Conservation (phyloP, 306 rosid genomes). For the Fragaria vesca region DNA sequence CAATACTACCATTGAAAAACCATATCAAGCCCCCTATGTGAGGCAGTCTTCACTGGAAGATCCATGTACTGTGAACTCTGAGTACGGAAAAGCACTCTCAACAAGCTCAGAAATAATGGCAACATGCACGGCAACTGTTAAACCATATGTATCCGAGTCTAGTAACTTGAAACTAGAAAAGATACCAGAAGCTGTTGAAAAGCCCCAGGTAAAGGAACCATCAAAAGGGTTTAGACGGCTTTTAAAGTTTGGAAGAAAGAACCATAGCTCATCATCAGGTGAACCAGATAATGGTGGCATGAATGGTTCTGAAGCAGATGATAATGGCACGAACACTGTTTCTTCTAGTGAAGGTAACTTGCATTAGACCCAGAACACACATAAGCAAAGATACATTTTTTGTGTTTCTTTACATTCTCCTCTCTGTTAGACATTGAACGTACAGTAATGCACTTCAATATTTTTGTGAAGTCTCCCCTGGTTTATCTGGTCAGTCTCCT, state of each 20-base stretch:
- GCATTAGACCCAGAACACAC: not conserved
- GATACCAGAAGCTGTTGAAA: slow-evolving; percentile 85
- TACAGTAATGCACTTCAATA: not conserved
- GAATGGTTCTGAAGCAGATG: slow-evolving; percentile 62
- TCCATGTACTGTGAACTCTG: slow-evolving; percentile 68
- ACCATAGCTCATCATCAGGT: slow-evolving; percentile 55
- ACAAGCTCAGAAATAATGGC: slow-evolving; percentile 43
- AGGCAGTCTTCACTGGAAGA: slow-evolving; percentile 79
- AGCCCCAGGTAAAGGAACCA: slow-evolving; percentile 69
- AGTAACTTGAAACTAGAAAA: slow-evolving; percentile 65
- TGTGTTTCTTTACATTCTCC: not conserved
- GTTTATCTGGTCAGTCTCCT: not conserved
- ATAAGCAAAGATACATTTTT: not conserved
- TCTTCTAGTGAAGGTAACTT: slow-evolving; percentile 72
- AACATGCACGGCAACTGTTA: slow-evolving; percentile 44
- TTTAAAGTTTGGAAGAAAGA: slow-evolving; percentile 87
- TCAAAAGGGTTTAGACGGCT: slow-evolving; percentile 73
- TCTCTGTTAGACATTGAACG: not conserved
- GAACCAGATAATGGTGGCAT: slow-evolving; percentile 61
- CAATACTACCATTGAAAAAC: slow-evolving; percentile 33
- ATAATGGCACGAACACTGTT: slow-evolving; percentile 40
- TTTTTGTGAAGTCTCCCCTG: not conserved
- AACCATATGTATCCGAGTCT: slow-evolving; percentile 51
- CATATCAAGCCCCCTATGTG: slow-evolving; percentile 68
- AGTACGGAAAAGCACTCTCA: slow-evolving; percentile 59